phyloP scores from a whole-genome alignment of 371 early-diverging fungal species.

The Mucor indicus region DNA sequence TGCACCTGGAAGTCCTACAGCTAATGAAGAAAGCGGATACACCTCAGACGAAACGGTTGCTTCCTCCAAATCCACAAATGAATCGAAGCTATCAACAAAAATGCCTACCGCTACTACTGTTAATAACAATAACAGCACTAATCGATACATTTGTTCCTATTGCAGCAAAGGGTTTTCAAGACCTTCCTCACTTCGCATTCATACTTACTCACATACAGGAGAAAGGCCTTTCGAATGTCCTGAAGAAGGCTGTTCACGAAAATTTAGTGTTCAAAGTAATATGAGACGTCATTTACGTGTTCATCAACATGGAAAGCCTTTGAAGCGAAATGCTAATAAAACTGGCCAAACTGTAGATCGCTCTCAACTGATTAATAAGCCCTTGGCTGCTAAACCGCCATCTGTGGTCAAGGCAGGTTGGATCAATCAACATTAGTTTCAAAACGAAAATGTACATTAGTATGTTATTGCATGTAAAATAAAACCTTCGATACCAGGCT shows the following conservation, averaged over 20 bases:
- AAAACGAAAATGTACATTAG: no score
- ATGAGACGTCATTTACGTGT: conserved; percentile 68
- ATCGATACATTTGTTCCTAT: conserved; percentile 60
- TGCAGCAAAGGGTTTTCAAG: conserved; percentile 73
- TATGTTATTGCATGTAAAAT: no score
- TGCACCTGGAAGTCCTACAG: conserved; percentile 20
- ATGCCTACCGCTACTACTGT: background rate
- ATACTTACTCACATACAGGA: conserved; percentile 74
- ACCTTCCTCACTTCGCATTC: conserved; percentile 68
- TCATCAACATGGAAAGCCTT: conserved; percentile 32
- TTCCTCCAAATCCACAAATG: no score
- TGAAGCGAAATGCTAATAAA: conserved; percentile 14
- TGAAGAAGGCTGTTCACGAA: conserved; percentile 61
- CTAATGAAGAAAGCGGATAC: conserved; percentile 2
- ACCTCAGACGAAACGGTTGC: conserved; percentile 8
- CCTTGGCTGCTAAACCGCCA: conserved; percentile 27
- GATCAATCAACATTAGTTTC: no score
- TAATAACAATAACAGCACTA: conserved; percentile 16
- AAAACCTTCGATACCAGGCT: no score
- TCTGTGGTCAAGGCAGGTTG: no score
- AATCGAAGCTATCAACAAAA: background rate
- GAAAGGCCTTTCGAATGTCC: conserved; percentile 72
- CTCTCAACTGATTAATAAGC: conserved; percentile 23
- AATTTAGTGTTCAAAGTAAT: conserved; percentile 77
- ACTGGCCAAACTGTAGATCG: conserved; percentile 12